Percentiles rank a stretch among this genome's conserved stretches.
Evolutionary conservation across 2,329 filamentous ascomycete genomes (phyloP).

Genomic region (Botrytis aclada): DNA sequence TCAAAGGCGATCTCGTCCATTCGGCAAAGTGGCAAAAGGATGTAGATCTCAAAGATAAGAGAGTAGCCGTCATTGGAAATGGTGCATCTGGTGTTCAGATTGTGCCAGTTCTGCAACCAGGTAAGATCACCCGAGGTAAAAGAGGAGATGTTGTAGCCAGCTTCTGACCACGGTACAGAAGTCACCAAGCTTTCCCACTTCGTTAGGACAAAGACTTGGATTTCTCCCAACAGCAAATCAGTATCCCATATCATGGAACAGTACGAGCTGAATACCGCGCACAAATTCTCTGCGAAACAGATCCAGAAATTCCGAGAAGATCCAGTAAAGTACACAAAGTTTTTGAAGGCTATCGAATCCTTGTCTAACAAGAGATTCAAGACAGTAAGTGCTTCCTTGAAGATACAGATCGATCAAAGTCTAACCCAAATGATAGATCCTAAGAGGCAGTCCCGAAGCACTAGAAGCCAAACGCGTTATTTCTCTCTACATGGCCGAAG

Average conservation of each 20-base stretch:
- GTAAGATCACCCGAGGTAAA: neutral
- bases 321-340: conserved; percentile 46
- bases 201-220: conserved; percentile 45
- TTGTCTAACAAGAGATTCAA: conserved; percentile 37
- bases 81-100: conserved; percentile 53
- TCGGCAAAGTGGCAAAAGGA: conserved; percentile 58
- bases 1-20: conserved; percentile 53
- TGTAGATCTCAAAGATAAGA: conserved; percentile 46
- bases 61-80: conserved; percentile 49
- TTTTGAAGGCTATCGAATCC: conserved; percentile 46
- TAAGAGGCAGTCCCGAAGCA: conserved; percentile 9
- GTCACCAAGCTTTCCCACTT: conserved; percentile 44
- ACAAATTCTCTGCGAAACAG: conserved; percentile 41
- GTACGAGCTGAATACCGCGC: conserved; percentile 39
- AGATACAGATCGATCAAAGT: fast-evolving
- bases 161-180: conserved; percentile 26
- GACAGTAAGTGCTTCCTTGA: neutral
- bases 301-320: conserved; percentile 49
- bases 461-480: conserved; percentile 15
- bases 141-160: neutral
- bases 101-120: conserved; percentile 43
- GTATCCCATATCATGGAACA: neutral
- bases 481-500: conserved; percentile 46
- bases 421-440: neutral
- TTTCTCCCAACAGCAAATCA: conserved; percentile 42